Percentiles rank a stretch among this genome's conserved stretches.
These are phyloP conservation scores for Verticillium nubilum DNA, from an alignment of 2,329 filamentous ascomycete species.

Conservation along the genomic window DNA sequence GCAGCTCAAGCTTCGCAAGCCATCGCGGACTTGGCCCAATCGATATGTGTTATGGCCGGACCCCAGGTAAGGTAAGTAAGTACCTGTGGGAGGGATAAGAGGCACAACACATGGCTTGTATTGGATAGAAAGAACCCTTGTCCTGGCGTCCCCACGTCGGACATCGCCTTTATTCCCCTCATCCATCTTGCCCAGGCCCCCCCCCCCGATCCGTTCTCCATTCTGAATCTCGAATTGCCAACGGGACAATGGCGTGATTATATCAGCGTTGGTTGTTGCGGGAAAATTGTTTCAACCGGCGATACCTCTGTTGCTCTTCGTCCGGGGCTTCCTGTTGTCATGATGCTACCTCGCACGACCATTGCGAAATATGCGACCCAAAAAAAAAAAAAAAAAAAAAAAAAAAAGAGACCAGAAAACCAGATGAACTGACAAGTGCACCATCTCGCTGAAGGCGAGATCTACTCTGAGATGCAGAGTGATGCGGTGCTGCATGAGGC, in stretches of 20 bases:
- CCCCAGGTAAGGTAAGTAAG: conserved; percentile 4
- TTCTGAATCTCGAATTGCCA: not conserved
- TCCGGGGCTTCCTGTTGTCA: not conserved
- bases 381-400: too few species aligned
- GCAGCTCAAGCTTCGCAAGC: not conserved
- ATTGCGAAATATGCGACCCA: not conserved
- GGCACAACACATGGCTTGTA: not conserved
- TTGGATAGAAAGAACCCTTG: not conserved
- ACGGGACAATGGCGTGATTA: not conserved
- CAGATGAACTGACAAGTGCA: not conserved
- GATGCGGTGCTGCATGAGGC: not conserved
- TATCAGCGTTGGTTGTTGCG: not conserved
- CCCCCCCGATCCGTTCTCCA: not conserved
- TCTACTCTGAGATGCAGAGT: not conserved
- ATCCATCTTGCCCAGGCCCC: not conserved
- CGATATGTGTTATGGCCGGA: not conserved
- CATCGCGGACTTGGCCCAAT: not conserved
- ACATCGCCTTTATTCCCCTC: not conserved
- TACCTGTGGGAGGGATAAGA: not conserved
- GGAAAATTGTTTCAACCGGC: not conserved
- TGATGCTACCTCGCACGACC: not conserved
- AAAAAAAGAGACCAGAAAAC: not conserved
- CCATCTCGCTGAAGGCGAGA: not conserved
- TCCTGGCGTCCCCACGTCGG: not conserved
- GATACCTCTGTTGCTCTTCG: not conserved